phyloP scores from a whole-genome alignment of 768 basidiomycete genomes.

The Boletus huronensis region DNA sequence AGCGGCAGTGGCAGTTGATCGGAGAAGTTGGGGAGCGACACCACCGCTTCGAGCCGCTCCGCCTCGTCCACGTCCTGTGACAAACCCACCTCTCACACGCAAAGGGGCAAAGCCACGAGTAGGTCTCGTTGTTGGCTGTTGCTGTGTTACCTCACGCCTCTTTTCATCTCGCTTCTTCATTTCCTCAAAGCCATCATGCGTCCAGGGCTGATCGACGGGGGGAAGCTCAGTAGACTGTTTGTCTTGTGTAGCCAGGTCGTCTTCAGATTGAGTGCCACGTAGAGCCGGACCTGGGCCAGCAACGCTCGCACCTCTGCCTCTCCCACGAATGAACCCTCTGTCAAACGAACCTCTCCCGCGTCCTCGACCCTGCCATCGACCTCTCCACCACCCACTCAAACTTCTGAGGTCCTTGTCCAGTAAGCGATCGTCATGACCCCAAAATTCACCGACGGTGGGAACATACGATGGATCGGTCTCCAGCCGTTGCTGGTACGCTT shows the following conservation, averaged over 20 bases:
- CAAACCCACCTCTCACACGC: conserved; percentile 49
- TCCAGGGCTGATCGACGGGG: conserved; percentile 71
- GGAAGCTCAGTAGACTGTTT: conserved; percentile 37
- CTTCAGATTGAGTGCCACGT: conserved; percentile 19
- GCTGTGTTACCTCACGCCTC: conserved; percentile 33
- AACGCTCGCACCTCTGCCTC: conserved; percentile 51
- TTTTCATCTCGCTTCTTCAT: conserved; percentile 74
- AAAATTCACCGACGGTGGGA: conserved; percentile 88
- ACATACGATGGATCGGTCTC: conserved; percentile 85
- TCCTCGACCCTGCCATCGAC: conserved; percentile 68
- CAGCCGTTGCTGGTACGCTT: conserved; percentile 81
- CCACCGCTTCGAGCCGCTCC: conserved; percentile 47
- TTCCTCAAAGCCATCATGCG: conserved; percentile 87
- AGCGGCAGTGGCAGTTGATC: conserved; percentile 29
- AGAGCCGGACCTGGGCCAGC: conserved; percentile 17
- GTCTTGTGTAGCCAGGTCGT: conserved; percentile 16
- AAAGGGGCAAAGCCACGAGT: conserved; percentile 35
- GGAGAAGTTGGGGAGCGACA: conserved; percentile 28
- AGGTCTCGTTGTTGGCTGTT: conserved; percentile 29
- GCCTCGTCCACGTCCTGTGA: conserved; percentile 41
- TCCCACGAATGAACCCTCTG: conserved; percentile 48
- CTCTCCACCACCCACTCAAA: conserved; percentile 86
- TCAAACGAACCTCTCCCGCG: conserved; percentile 51
- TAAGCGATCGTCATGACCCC: conserved; percentile 91
- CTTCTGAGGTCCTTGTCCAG: conserved; percentile 79